Base-by-base conservation (phyloP, 192 early-diverging fungal genomes). In the Backusella macrospora region DNA sequence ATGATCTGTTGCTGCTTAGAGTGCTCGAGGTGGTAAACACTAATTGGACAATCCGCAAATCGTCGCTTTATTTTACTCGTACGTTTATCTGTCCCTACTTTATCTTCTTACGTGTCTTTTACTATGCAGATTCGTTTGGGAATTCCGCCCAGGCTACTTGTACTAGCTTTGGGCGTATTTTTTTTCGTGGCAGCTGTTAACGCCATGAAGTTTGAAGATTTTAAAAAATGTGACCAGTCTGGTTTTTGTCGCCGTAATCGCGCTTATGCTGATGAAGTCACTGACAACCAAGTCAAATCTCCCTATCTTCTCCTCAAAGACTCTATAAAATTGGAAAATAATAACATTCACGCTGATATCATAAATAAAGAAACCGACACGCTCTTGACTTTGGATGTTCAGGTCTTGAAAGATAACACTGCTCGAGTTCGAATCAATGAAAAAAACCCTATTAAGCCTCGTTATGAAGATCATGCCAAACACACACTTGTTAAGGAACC, bases 191-290 rank as follows among this genome's bases (percentile, higher is more conserved):
- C 34, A 16, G 23, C 46, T 12, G 47, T 64, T 1, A 37, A 34
- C 10, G 91, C 89, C 0, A 88, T 92, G 55, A 94, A 94, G 72
- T 78, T 76, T 16, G 90, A 93, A 72, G 96, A 99, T 79, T 99
- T 99, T 77, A 97, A 96, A 78, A 92, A 84, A 0, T 97, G 96
- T 80, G 81, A 88, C 29, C 92, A 98, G 65, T 87, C 88, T 34
- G 91, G 90, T 6, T 99, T 99, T 78, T 98, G 96, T 79, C 76
- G 82, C 12, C 92, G 98, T 47, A 95, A 99, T 79, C 85, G 94
- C 6, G 92, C 90, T 16, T 95, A 90, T 75, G 95, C 94, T 13
- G 93, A 96, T 44, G 83, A 81, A 3, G 77, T 67, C 62, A 72
- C 74, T 55, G 63, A 73, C 26, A 63, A 69, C 3, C 46, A 73